phyloP scores from a whole-genome alignment of 1,139 yeast species.

The Hansenula anomala region DNA sequence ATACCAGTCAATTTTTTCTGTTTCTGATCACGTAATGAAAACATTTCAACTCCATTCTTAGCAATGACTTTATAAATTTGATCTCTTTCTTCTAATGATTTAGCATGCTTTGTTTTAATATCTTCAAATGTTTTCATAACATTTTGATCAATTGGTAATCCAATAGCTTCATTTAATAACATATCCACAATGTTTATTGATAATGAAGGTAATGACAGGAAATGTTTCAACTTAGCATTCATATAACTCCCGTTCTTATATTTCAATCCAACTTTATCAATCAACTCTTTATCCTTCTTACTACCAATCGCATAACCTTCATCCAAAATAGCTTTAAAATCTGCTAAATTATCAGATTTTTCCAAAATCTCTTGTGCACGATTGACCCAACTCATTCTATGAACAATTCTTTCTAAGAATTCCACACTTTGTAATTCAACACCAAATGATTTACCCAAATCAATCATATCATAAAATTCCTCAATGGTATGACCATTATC shows the following conservation, averaged over 20 bases:
- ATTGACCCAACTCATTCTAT: constrained; percentile 46
- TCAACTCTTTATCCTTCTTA: constrained; percentile 14
- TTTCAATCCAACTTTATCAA: constrained; percentile 12
- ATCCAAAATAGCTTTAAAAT: constrained; percentile 33
- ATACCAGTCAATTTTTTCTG: constrained; percentile 5
- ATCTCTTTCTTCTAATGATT: constrained; percentile 27
- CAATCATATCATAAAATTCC: constrained; percentile 28
- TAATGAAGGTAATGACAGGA: constrained; percentile 19
- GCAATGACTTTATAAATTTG: constrained; percentile 19
- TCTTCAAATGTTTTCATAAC: constrained; percentile 15
- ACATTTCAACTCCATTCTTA: constrained; percentile 11
- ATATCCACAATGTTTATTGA: constrained; percentile 18
- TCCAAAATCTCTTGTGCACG: constrained; percentile 23
- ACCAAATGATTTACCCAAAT: constrained; percentile 56
- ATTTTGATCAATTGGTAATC: constrained; percentile 20
- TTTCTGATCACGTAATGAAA: constrained; percentile 6
- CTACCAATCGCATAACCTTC: constrained; percentile 35
- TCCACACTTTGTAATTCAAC: constrained; percentile 47
- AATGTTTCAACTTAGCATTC: constrained; percentile 25
- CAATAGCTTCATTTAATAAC: constrained; percentile 16
- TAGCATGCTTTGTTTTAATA: constrained; percentile 19
- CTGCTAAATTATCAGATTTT: constrained; percentile 23
- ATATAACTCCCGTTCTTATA: constrained; percentile 17
- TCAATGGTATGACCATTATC: constrained; percentile 19
- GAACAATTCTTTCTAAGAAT: constrained; percentile 43